Evolutionary conservation across 345 rosid genomes (phyloP).

Genomic region (Lepidium sativum): DNA sequence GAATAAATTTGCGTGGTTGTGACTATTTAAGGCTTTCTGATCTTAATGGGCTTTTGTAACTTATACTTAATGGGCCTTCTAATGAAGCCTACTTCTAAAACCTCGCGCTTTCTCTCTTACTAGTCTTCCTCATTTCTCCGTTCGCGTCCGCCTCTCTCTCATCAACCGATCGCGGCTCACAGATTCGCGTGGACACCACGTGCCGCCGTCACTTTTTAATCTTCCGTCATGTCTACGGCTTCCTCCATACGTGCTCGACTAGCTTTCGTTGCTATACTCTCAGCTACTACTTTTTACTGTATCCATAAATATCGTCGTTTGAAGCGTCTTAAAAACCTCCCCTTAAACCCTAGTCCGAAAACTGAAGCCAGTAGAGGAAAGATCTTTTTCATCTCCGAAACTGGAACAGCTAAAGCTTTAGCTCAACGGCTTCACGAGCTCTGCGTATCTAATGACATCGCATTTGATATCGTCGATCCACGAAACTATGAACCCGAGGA

Average conservation of each 20-base stretch:
- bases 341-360: conserved; percentile 23
- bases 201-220: conserved; percentile 18
- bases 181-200: conserved; percentile 9
- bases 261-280: conserved; percentile 63
- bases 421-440: conserved; percentile 50
- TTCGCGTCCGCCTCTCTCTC: no score
- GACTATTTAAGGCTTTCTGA: neutral
- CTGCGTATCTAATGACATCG: conserved; percentile 32
- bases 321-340: conserved; percentile 32
- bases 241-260: conserved; percentile 51
- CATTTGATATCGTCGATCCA: conserved; percentile 67
- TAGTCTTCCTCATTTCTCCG: neutral
- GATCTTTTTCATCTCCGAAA: conserved; percentile 70
- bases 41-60: neutral
- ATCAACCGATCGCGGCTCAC: neutral
- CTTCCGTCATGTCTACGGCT: conserved; percentile 20
- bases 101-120: neutral
- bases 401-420: conserved; percentile 67
- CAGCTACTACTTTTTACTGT: conserved; percentile 76
- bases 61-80: neutral
- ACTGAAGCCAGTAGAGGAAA: conserved; percentile 33
- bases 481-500: conserved; percentile 88
- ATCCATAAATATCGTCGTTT: conserved; percentile 73
- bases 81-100: neutral
- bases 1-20: neutral